These are phyloP conservation scores for Fusarium newnesense DNA, from an alignment of 2,329 filamentous ascomycete genomes.

Conservation along the genomic window DNA sequence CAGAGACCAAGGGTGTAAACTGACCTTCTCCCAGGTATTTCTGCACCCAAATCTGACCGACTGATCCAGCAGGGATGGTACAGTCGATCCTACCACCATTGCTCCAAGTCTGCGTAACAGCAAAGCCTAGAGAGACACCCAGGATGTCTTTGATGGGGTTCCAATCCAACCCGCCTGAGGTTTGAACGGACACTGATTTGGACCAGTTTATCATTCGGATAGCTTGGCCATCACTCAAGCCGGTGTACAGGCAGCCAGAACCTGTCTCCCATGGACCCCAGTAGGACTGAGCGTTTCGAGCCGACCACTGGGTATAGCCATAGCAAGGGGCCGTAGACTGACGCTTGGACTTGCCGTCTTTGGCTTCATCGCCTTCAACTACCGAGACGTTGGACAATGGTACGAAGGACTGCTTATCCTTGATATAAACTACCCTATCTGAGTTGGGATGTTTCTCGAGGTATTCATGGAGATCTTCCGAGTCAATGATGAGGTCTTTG, in stretches of 20 bases:
- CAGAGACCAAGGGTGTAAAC: fast-evolving
- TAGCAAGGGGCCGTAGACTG: background rate
- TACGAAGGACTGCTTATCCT: background rate
- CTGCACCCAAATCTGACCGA: background rate
- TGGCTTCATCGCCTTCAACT: background rate
- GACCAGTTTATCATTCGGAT: background rate
- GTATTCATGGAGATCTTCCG: background rate
- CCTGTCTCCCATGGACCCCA: background rate
- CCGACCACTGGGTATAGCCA: background rate
- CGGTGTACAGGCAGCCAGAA: background rate
- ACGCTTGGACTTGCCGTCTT: background rate
- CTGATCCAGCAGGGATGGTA: background rate
- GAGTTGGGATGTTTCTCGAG: background rate
- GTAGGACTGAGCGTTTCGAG: background rate
- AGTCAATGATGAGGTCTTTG: background rate
- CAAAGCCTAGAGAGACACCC: background rate
- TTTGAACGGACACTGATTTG: background rate
- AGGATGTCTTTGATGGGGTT: background rate
- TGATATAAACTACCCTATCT: background rate
- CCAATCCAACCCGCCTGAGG: background rate
- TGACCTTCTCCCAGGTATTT: background rate
- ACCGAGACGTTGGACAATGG: background rate
- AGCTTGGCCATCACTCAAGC: background rate
- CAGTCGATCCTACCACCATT: background rate
- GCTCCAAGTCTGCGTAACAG: background rate